Percentiles rank a stretch among this genome's conserved stretches.
These are phyloP conservation scores for Trichoderma reesei DNA, from an alignment of 495 filamentous ascomycete genomes.

Conservation along the genomic window DNA sequence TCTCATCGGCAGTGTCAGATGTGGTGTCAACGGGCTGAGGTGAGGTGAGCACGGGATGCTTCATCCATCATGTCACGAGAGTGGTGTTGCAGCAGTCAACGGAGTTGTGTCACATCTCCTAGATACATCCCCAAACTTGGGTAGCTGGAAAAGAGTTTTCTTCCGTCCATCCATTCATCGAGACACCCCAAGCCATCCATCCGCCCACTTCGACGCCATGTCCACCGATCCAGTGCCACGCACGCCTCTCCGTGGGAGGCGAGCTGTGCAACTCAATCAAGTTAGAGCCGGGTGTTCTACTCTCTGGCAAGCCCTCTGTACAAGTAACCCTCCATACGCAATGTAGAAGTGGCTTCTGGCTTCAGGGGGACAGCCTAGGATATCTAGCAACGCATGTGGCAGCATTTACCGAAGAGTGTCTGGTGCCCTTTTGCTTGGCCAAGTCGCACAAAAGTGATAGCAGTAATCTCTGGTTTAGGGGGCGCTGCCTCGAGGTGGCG, in stretches of 20 bases:
- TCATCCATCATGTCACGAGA: neutral
- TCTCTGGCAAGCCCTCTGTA: no score
- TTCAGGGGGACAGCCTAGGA: neutral
- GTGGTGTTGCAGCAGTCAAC: neutral
- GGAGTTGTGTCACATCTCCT: neutral
- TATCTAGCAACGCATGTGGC: neutral
- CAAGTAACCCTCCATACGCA: neutral
- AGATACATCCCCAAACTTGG: neutral
- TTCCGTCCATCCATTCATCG: neutral
- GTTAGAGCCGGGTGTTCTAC: neutral
- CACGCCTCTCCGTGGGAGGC: neutral
- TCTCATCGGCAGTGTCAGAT: neutral
- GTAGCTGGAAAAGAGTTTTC: constrained; percentile 1
- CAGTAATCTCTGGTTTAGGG: neutral
- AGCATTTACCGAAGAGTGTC: neutral
- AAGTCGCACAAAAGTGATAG: neutral
- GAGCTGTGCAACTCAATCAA: neutral
- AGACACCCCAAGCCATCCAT: neutral
- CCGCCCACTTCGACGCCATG: neutral
- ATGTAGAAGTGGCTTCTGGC: neutral
- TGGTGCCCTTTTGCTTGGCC: neutral
- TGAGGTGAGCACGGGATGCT: neutral
- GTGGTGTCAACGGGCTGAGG: neutral
- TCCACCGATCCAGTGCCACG: neutral
- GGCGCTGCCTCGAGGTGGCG: neutral